Conservation (phyloP, 176 grass and related monocot species). For the Triticum turgidum region DNA sequence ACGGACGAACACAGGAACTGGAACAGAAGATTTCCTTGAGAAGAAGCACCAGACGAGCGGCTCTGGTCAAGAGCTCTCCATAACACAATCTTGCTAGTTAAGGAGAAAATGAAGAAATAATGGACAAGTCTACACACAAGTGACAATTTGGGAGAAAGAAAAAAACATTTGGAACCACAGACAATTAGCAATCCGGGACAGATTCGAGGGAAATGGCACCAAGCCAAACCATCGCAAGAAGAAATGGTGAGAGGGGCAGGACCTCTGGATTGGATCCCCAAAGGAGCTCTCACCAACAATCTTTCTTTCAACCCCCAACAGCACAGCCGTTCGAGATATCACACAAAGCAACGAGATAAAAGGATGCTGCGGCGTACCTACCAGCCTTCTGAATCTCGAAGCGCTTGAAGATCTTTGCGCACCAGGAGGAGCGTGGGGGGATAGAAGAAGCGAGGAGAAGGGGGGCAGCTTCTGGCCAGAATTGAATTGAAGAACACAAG, state of each 20-base stretch:
- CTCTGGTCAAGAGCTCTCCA: neutral
- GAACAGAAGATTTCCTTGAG: constrained; percentile 13
- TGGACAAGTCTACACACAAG: neutral
- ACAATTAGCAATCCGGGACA: neutral
- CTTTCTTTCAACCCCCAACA: neutral
- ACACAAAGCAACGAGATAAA: neutral
- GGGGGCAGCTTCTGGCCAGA: constrained; percentile 23
- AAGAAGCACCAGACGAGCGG: neutral
- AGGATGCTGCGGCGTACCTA: constrained; percentile 23
- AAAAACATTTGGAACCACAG: neutral
- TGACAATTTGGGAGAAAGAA: neutral
- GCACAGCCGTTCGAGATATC: neutral
- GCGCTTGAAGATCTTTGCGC: neutral
- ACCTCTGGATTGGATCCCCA: constrained; percentile 17
- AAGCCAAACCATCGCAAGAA: neutral
- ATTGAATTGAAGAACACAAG: constrained; percentile 17
- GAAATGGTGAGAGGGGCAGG: neutral
- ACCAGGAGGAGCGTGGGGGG: neutral
- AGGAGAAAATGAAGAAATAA: neutral
- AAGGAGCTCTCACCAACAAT: neutral
- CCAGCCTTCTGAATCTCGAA: neutral
- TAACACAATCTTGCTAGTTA: constrained; percentile 12
- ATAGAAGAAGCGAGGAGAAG: neutral
- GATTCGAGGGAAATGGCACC: neutral
- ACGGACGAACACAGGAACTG: constrained; percentile 33